Percentiles rank a stretch among this genome's conserved stretches.
phyloP scores from a whole-genome alignment of 768 basidiomycete genomes.

The Zangia roseola region DNA sequence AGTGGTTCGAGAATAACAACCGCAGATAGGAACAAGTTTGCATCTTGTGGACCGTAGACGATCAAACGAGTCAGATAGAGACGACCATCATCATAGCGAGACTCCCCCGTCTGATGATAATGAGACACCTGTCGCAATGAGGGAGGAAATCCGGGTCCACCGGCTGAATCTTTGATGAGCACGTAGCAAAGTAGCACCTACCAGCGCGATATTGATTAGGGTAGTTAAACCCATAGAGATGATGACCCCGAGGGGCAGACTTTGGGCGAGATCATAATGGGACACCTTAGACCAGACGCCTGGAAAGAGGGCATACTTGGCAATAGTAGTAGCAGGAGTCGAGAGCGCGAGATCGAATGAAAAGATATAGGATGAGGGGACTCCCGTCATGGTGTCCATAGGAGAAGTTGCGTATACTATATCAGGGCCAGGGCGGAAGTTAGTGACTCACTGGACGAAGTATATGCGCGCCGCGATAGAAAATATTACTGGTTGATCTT shows the following conservation, averaged over 20 bases:
- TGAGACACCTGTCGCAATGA: conserved; percentile 42
- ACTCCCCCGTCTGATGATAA: conserved; percentile 47
- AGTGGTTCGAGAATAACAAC: conserved; percentile 54
- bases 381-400: conserved; percentile 39
- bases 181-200: conserved; percentile 18
- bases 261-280: conserved; percentile 43
- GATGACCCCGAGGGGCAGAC: conserved; percentile 42
- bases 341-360: conserved; percentile 38
- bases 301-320: conserved; percentile 43
- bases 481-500: too few relatives aligned
- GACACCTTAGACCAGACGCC: conserved; percentile 46
- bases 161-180: too few relatives aligned
- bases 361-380: conserved; percentile 36
- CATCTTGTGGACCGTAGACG: conserved; percentile 41
- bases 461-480: too few relatives aligned
- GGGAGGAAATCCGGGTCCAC: conserved; percentile 39
- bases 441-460: too few relatives aligned
- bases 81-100: conserved; percentile 50
- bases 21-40: conserved; percentile 38
- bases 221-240: conserved; percentile 47
- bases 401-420: conserved; percentile 44
- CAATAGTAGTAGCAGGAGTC: conserved; percentile 32
- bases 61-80: conserved; percentile 45
- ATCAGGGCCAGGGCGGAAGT: too few relatives aligned
- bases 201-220: conserved; percentile 39